These are phyloP conservation scores for Mortierella claussenii DNA, from an alignment of 192 early-diverging fungal genomes.

Conservation along the genomic window DNA sequence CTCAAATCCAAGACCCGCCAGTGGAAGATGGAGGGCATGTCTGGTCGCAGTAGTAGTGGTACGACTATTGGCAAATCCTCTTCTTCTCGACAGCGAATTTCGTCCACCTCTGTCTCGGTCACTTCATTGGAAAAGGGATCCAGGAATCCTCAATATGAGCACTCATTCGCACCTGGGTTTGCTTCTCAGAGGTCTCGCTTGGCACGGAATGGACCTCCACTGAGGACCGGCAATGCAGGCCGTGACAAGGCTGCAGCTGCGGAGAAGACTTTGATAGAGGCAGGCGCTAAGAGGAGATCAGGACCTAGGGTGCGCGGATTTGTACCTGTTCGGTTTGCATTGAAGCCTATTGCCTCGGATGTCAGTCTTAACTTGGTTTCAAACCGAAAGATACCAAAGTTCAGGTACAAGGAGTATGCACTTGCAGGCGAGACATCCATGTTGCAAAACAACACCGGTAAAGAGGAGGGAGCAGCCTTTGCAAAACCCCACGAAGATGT, in stretches of 20 bases:
- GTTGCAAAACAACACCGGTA: neutral
- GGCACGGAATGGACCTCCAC: neutral
- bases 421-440: neutral
- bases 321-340: conserved; percentile 68
- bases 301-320: conserved; percentile 62
- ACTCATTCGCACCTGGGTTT: conserved; percentile 48
- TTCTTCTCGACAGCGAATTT: conserved; percentile 8
- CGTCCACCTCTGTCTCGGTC: conserved; percentile 36
- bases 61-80: too few relatives aligned
- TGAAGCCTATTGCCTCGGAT: conserved; percentile 67
- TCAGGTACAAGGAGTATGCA: conserved; percentile 36
- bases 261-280: conserved; percentile 34
- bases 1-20: conserved; percentile 20
- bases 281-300: conserved; percentile 31
- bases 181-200: conserved; percentile 18
- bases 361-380: conserved; percentile 47
- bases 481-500: conserved; percentile 35
- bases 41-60: too few relatives aligned
- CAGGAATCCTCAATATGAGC: conserved; percentile 46
- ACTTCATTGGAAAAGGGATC: conserved; percentile 47
- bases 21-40: conserved; percentile 17
- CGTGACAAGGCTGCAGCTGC: conserved; percentile 49
- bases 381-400: conserved; percentile 21
- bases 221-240: conserved; percentile 45
- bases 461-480: conserved; percentile 27